Base-by-base conservation (phyloP, 495 filamentous ascomycete species). In the Aspergillus avenaceus region DNA sequence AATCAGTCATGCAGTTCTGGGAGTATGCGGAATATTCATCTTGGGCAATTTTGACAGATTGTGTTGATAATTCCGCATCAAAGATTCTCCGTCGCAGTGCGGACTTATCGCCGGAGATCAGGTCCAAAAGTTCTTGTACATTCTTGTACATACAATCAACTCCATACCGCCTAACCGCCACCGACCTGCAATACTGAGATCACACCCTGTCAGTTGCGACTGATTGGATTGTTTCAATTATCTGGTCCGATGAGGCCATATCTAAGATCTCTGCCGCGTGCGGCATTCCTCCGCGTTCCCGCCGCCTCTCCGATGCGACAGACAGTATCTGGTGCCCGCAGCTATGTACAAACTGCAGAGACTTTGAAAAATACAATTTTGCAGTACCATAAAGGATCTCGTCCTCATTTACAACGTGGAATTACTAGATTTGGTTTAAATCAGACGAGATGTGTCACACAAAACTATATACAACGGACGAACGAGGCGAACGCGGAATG, bases 401-500 rank as follows among this genome's bases (percentile, higher is more conserved):
- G 63, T 3, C 58, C 63, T 5, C 24, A 26, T 18, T n/a, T 62
- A 8, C 47, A 25, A 14, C 22, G 24, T 5, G 44, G 37, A 9
- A 36, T 41, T 6, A 43, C 40, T 22, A 16, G 27, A 8, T 46
- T 24, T 5, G 43, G 24, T 13, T 19, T 21, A 2, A 53, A 55
- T 12, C 73, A 77, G 49, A 70, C 59, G 49, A 54, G 79, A 72
- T 70, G 56, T 44, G 77, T 83, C 18, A 76, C 75, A 12, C 62
- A 70, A 41, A 62, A 76, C 11, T 77, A 75, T 29, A 42, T 80
- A 8, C 56, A 60, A 37, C 84, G 81, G 53, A 64, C 72, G n/a
- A 64, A 70, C 16, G 74, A 79, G 14, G 84, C 82, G 0, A 66
- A 79, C 47, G 29, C 68, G 46, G 59, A 73, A 47, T 91, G 87